Conservation (phyloP, 2,329 filamentous ascomycete species). For the Stagonosporopsis chrysanthemi region DNA sequence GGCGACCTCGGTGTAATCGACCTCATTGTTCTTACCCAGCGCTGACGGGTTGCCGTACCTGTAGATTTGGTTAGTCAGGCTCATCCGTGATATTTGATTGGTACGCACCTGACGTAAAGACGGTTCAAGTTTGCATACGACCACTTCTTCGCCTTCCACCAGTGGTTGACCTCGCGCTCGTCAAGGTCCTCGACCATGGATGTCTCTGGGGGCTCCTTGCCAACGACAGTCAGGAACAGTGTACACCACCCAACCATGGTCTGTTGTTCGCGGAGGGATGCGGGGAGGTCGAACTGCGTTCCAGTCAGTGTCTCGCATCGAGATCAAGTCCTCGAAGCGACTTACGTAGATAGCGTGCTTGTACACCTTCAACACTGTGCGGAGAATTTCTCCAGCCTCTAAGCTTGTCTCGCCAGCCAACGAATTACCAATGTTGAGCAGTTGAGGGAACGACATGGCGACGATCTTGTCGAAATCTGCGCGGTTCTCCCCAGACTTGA, state of each 20-base stretch:
- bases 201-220: slow-evolving; percentile 79
- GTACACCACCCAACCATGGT: slow-evolving; percentile 96
- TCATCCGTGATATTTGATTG: not conserved
- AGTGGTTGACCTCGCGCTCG: slow-evolving; percentile 92
- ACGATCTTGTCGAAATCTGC: slow-evolving; percentile 94
- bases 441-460: slow-evolving; percentile 84
- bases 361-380: slow-evolving; percentile 93
- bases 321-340: slow-evolving; percentile 20
- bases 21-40: slow-evolving; percentile 74
- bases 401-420: slow-evolving; percentile 89
- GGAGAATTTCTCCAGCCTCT: slow-evolving; percentile 96
- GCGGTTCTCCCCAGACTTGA: slow-evolving; percentile 84
- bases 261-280: slow-evolving; percentile 77
- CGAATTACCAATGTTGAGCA: slow-evolving; percentile 86
- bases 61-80: slow-evolving; percentile 22
- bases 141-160: slow-evolving; percentile 99
- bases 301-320: slow-evolving; percentile 27
- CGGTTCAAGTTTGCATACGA: slow-evolving; percentile 97
- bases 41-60: slow-evolving; percentile 90
- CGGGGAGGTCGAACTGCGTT: slow-evolving; percentile 81
- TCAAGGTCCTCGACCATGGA: slow-evolving; percentile 81
- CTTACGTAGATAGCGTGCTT: slow-evolving; percentile 97
- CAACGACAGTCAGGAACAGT: slow-evolving; percentile 88
- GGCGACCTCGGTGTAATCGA: slow-evolving; percentile 81
- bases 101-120: slow-evolving; percentile 81